Percentiles rank a stretch among this genome's conserved stretches.
Evolutionary conservation across 257 asterid species (phyloP).

Genomic region (Plectranthus barbatus): DNA sequence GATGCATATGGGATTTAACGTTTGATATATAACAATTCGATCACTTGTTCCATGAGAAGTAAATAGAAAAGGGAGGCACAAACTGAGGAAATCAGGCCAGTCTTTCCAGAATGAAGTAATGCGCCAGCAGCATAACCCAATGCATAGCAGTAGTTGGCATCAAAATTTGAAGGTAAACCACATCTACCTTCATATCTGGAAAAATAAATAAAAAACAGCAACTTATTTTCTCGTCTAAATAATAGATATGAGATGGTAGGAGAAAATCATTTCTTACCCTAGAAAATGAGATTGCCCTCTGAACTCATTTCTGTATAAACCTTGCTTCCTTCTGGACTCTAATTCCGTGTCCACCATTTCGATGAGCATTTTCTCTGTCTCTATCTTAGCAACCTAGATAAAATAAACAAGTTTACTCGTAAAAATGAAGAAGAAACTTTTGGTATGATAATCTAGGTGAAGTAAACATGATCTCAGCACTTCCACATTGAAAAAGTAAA

Average conservation of each 20-base stretch:
- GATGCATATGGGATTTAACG: background rate
- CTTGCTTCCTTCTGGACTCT: constrained; percentile 45
- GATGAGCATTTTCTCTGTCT: constrained; percentile 57
- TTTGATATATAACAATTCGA: background rate
- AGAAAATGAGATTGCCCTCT: constrained; percentile 71
- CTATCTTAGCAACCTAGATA: constrained; percentile 40
- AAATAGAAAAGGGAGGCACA: constrained; percentile 9
- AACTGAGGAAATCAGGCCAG: constrained; percentile 51
- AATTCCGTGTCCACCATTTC: constrained; percentile 78
- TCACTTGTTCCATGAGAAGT: too few species aligned
- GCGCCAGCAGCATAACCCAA: constrained; percentile 45
- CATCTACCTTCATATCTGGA: constrained; percentile 67
- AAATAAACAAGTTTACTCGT: background rate
- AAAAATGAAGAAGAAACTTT: background rate
- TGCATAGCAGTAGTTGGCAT: constrained; percentile 58
- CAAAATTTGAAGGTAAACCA: constrained; percentile 75
- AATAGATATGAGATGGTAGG: background rate
- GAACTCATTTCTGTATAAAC: constrained; percentile 44
- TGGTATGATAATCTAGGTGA: too few species aligned
- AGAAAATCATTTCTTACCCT: constrained; percentile 31
- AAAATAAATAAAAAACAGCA: background rate
- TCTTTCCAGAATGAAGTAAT: constrained; percentile 23
- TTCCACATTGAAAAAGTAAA: background rate
- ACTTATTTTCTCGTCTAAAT: background rate
- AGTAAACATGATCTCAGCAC: background rate